A percentile compares a stretch with the other conserved stretches of the same genome.
Conservation (phyloP, 768 basidiomycete genomes). For the Phanerochaete carnosa region DNA sequence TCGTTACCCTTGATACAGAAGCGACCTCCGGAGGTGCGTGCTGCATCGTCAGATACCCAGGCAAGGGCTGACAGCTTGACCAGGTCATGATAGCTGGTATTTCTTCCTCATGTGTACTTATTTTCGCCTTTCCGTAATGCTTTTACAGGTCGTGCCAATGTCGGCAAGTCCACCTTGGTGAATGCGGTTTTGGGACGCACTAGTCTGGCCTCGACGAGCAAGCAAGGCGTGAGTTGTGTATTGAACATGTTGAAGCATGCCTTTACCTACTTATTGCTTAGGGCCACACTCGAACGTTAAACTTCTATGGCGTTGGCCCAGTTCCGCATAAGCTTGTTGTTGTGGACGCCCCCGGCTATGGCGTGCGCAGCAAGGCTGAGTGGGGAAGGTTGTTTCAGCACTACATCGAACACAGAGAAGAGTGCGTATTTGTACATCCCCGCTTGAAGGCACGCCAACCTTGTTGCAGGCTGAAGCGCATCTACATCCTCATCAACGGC, state of each 20-base stretch:
- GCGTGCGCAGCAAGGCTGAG: conserved; percentile 65
- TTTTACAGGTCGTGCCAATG: conserved; percentile 66
- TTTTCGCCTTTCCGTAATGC: background rate
- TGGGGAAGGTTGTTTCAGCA: conserved; percentile 72
- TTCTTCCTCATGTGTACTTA: background rate
- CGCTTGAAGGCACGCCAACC: background rate
- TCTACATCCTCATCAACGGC: conserved; percentile 70
- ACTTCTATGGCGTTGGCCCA: conserved; percentile 69
- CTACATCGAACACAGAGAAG: conserved; percentile 56
- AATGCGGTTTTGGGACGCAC: conserved; percentile 64
- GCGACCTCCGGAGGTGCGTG: conserved; percentile 24
- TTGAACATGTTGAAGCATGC: background rate
- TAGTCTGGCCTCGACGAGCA: conserved; percentile 58
- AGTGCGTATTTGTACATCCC: conserved; percentile 41
- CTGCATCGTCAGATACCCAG: background rate
- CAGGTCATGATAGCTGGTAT: background rate
- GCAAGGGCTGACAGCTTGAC: background rate
- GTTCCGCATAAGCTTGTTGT: conserved; percentile 52
- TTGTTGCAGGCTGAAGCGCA: conserved; percentile 53
- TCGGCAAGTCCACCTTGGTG: conserved; percentile 71
- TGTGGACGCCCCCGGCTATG: conserved; percentile 83
- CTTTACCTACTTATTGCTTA: conserved; percentile 21
- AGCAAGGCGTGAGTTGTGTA: conserved; percentile 55
- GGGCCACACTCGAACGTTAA: conserved; percentile 71
- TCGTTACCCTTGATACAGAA: conserved; percentile 19